Percentiles rank a stretch among this genome's conserved stretches.
These are phyloP conservation scores for Sonneratia alba DNA, from an alignment of 345 rosid species.

Conservation along the genomic window DNA sequence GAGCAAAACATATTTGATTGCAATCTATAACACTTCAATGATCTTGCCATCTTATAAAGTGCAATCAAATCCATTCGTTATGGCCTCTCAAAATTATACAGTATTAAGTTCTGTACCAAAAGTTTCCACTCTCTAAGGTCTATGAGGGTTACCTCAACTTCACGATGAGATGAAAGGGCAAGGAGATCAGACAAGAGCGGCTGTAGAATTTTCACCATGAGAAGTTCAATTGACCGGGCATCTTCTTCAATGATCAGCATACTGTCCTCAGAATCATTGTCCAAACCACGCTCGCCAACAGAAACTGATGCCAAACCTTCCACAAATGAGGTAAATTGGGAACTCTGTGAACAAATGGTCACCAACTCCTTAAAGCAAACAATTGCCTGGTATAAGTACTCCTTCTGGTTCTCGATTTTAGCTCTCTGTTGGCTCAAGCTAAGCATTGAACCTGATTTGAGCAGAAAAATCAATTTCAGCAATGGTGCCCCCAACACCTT, in stretches of 20 bases:
- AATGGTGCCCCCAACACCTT: slow-evolving; percentile 49
- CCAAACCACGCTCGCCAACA: slow-evolving; percentile 24
- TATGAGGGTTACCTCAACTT: slow-evolving; percentile 47
- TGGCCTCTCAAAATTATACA: neutral
- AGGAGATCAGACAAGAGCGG: slow-evolving; percentile 49
- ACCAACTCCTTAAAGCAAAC: slow-evolving; percentile 62
- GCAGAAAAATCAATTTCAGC: slow-evolving; percentile 51
- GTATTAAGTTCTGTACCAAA: neutral
- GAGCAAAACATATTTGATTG: neutral
- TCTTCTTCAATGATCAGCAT: slow-evolving; percentile 34
- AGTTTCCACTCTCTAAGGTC: neutral
- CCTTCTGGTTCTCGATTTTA: slow-evolving; percentile 41
- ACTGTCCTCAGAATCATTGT: slow-evolving; percentile 29
- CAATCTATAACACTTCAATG: neutral
- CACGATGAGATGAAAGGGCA: slow-evolving; percentile 27
- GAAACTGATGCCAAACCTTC: slow-evolving; percentile 47
- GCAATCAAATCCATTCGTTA: neutral
- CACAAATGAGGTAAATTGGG: slow-evolving; percentile 37
- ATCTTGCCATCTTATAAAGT: neutral
- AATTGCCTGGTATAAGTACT: slow-evolving; percentile 45
- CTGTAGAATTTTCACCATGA: slow-evolving; percentile 40
- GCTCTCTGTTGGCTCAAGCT: slow-evolving; percentile 21
- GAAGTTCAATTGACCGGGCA: slow-evolving; percentile 31
- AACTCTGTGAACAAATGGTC: slow-evolving; percentile 27
- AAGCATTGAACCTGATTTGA: slow-evolving; percentile 27